These are phyloP conservation scores for Sesbania bispinosa DNA, from an alignment of 306 rosid species.

Conservation along the genomic window DNA sequence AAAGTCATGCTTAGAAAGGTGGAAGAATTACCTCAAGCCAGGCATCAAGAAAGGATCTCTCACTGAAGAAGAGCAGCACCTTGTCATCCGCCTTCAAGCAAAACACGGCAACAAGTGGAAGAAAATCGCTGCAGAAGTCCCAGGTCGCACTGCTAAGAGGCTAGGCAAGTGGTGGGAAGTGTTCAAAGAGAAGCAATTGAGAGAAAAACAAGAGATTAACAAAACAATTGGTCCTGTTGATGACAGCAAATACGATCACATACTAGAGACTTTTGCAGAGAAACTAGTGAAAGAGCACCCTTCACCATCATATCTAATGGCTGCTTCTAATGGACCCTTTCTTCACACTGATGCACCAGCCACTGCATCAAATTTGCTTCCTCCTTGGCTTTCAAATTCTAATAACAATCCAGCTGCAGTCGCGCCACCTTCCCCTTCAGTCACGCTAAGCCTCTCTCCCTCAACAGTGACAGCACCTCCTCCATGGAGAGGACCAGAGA, in stretches of 20 bases:
- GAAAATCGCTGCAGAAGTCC: conserved; percentile 80
- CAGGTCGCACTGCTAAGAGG: conserved; percentile 83
- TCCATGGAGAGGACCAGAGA: conserved; percentile 75
- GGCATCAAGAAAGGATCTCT: conserved; percentile 85
- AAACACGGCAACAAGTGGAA: conserved; percentile 89
- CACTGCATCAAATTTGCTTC: conserved; percentile 56
- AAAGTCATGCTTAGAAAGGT: conserved; percentile 83
- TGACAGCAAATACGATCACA: conserved; percentile 71
- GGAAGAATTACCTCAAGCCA: conserved; percentile 89
- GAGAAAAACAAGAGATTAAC: conserved; percentile 61
- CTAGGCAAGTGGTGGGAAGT: conserved; percentile 97
- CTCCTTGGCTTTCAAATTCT: conserved; percentile 87
- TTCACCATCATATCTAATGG: conserved; percentile 62
- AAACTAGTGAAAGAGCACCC: conserved; percentile 56
- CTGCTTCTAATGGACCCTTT: conserved; percentile 66
- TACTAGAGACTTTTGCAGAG: conserved; percentile 72
- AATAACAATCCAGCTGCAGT: conserved; percentile 36
- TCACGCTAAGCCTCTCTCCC: conserved; percentile 77
- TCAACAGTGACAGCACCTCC: conserved; percentile 70
- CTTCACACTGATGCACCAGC: conserved; percentile 56
- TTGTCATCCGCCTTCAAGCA: conserved; percentile 70
- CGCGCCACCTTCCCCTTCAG: conserved; percentile 81
- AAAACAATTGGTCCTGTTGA: conserved; percentile 47
- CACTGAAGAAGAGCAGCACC: conserved; percentile 76
- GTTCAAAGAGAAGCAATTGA: conserved; percentile 77